Percentiles rank a stretch among this genome's conserved stretches.
Evolutionary conservation across 2,329 filamentous ascomycete species (phyloP).

Genomic region (Conoideocrella luteorostrata): DNA sequence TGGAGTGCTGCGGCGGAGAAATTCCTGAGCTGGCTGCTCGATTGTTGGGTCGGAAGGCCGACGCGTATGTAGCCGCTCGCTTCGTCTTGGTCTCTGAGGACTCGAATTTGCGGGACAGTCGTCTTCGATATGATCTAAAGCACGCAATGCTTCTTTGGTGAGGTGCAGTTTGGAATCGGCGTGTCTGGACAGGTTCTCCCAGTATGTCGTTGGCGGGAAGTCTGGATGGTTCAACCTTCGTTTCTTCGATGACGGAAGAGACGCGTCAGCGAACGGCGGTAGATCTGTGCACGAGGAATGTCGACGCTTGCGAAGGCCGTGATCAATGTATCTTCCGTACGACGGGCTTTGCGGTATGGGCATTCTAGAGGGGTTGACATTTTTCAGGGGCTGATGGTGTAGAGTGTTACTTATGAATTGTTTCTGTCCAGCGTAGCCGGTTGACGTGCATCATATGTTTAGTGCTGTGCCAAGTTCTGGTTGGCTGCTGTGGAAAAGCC

Average conservation of each 20-base stretch:
- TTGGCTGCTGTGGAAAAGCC: too few species aligned
- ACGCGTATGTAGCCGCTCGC: not conserved
- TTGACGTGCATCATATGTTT: too few species aligned
- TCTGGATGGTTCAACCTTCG: not conserved
- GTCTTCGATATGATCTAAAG: not conserved
- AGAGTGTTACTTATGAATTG: too few species aligned
- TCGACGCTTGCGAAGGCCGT: not conserved
- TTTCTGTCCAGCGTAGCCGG: too few species aligned
- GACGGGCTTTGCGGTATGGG: not conserved
- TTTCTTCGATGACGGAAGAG: not conserved
- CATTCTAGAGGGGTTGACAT: constrained; percentile 1
- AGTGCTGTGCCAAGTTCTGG: too few species aligned
- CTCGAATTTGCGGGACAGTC: not conserved
- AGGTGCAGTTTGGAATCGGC: not conserved
- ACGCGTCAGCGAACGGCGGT: too few species aligned
- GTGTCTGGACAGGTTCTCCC: constrained; percentile 1
- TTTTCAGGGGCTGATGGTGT: too few species aligned
- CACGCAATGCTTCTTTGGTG: not conserved
- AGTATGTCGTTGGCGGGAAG: not conserved
- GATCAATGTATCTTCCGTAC: not conserved
- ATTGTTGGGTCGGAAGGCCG: not conserved
- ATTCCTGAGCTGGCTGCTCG: not conserved
- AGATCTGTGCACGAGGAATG: not conserved
- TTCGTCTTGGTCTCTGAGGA: not conserved
- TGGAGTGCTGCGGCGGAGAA: not conserved